phyloP scores from a whole-genome alignment of 2,329 filamentous ascomycete species.

The Arthrobotrys megalospora region DNA sequence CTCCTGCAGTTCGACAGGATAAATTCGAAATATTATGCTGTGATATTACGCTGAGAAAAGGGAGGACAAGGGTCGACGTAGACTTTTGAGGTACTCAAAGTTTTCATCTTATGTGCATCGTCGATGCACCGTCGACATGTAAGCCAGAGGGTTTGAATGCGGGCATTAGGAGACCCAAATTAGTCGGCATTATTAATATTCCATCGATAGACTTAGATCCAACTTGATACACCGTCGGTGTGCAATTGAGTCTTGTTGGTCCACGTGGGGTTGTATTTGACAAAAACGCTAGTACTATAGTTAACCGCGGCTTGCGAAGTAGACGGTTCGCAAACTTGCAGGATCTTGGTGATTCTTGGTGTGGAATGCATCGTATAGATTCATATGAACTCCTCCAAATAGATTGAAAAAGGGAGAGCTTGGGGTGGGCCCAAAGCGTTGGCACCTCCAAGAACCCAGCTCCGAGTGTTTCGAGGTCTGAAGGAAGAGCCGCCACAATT shows the following conservation, averaged over 20 bases:
- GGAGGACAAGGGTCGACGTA: slow-evolving; percentile 16
- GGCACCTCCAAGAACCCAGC: slow-evolving; percentile 21
- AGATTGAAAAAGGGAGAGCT: slow-evolving; percentile 23
- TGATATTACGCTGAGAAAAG: slow-evolving; percentile 16
- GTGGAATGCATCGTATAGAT: neutral
- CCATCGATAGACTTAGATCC: neutral
- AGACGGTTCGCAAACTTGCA: neutral
- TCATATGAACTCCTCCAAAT: slow-evolving; percentile 21
- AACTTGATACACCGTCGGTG: too few relatives aligned
- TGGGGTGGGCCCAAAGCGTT: slow-evolving; percentile 30
- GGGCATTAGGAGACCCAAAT: neutral
- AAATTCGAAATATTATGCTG: slow-evolving; percentile 17
- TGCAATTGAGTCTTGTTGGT: neutral
- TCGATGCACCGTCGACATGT: neutral
- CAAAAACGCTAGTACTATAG: neutral
- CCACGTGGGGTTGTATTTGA: neutral
- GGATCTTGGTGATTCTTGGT: neutral
- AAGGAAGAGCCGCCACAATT: slow-evolving; percentile 26
- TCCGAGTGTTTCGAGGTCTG: slow-evolving; percentile 43
- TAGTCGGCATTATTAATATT: neutral
- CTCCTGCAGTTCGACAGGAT: slow-evolving; percentile 41
- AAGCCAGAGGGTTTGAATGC: neutral
- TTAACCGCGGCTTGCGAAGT: neutral
- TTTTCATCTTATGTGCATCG: slow-evolving; percentile 19
- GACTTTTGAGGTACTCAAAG: neutral